phyloP scores from a whole-genome alignment of 495 filamentous ascomycete species.

The Neurospora sp. region DNA sequence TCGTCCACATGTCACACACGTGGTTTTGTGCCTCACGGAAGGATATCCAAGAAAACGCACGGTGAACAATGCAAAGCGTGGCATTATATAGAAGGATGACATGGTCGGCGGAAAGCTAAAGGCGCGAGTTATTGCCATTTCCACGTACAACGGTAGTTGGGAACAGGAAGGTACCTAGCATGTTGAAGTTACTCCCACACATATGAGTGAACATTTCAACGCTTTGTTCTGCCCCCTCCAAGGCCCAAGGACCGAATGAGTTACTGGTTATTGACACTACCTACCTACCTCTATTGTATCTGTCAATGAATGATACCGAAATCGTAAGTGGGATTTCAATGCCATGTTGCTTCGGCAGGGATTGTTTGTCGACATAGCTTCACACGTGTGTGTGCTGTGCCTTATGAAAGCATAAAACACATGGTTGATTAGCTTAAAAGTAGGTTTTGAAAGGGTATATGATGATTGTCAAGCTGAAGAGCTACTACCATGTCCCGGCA shows the following conservation, averaged over 20 bases:
- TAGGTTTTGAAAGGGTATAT: no score
- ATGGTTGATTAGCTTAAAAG: not conserved
- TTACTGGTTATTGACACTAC: no score
- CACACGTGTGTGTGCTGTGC: not conserved
- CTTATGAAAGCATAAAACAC: not conserved
- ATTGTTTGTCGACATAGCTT: not conserved
- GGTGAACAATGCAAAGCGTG: not conserved
- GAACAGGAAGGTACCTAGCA: not conserved
- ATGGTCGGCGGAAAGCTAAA: not conserved
- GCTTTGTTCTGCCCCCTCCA: not conserved
- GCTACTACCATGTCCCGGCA: not conserved
- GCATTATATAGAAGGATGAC: no score
- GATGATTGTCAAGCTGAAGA: not conserved
- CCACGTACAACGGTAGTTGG: not conserved
- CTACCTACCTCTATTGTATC: not conserved
- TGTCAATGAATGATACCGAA: not conserved
- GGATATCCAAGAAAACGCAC: not conserved
- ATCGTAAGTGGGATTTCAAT: not conserved
- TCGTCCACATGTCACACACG: not conserved
- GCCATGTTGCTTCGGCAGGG: not conserved
- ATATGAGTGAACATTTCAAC: not conserved
- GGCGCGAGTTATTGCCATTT: not conserved
- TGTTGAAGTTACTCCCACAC: not conserved
- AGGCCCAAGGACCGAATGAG: not conserved
- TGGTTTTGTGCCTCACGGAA: not conserved